phyloP scores from a whole-genome alignment of 225 moss, liverwort and hornwort genomes.

The Physcomitrium patens region DNA sequence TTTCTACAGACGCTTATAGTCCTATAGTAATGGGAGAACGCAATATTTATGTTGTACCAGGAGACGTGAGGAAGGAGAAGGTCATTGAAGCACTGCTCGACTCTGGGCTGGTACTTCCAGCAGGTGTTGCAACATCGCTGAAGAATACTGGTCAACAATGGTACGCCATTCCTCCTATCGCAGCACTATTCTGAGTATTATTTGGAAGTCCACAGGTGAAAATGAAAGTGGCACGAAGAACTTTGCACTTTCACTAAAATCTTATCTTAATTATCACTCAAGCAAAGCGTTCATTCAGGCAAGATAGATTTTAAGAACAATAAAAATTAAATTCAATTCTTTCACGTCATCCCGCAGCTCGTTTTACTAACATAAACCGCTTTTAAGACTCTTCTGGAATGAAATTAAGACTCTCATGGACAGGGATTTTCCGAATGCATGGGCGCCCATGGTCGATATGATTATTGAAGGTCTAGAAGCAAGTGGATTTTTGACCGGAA shows the following conservation, averaged over 20 bases:
- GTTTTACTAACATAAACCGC: neutral
- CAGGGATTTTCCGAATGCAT: slow-evolving; percentile 55
- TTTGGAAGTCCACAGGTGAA: neutral
- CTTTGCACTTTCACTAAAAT: neutral
- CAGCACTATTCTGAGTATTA: neutral
- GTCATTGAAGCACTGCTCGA: slow-evolving; percentile 38
- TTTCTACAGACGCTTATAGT: neutral
- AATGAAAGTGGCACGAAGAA: neutral
- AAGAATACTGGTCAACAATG: slow-evolving; percentile 56
- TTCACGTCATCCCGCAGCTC: neutral
- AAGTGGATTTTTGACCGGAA: slow-evolving; percentile 28
- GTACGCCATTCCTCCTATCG: slow-evolving; percentile 19
- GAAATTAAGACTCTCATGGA: slow-evolving; percentile 2
- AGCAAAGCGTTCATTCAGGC: too few relatives aligned
- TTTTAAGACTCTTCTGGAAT: neutral
- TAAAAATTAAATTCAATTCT: too few relatives aligned
- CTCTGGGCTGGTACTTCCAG: slow-evolving; percentile 40
- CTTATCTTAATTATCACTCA: neutral
- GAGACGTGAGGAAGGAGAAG: slow-evolving; percentile 35
- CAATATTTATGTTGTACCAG: slow-evolving; percentile 9
- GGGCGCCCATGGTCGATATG: slow-evolving; percentile 50
- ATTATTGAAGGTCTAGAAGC: slow-evolving; percentile 43
- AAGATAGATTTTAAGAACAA: too few relatives aligned
- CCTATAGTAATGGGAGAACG: slow-evolving; percentile 1
- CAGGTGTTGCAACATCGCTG: slow-evolving; percentile 46